Conservation (phyloP, 495 filamentous ascomycete species). For the Astrocystis sublimbata region DNA sequence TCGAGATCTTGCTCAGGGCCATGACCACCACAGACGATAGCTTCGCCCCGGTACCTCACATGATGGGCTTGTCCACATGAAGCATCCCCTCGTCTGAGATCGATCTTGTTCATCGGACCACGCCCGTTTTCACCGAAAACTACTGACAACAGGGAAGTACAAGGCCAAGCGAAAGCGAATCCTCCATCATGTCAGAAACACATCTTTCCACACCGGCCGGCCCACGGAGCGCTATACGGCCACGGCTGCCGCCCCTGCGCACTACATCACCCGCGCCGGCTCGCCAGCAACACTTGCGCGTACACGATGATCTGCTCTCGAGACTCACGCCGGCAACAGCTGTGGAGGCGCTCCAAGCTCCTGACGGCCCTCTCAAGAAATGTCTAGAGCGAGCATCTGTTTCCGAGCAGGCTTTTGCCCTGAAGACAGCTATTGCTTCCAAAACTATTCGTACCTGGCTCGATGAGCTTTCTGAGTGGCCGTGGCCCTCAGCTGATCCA, state of each 20-base stretch:
- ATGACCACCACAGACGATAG: constrained; percentile 10
- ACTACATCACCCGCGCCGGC: constrained; percentile 38
- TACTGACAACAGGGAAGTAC: neutral
- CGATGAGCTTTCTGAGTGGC: constrained; percentile 72
- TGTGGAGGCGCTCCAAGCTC: constrained; percentile 48
- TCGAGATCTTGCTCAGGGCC: constrained; percentile 12
- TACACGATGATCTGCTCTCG: constrained; percentile 46
- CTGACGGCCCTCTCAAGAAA: constrained; percentile 56
- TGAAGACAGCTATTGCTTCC: constrained; percentile 71
- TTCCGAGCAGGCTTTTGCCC: constrained; percentile 68
- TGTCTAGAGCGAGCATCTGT: constrained; percentile 68
- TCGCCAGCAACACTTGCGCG: constrained; percentile 35
- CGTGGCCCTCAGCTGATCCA: constrained; percentile 62
- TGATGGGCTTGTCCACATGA: constrained; percentile 12
- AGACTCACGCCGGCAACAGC: constrained; percentile 44
- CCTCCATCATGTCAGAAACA: constrained; percentile 27
- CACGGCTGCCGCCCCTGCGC: constrained; percentile 25
- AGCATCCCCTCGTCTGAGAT: constrained; percentile 1
- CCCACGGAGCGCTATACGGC: constrained; percentile 26
- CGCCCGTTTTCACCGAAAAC: neutral
- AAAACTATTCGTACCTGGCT: constrained; percentile 76
- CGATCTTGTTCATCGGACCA: constrained; percentile 7
- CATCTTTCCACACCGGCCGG: constrained; percentile 27
- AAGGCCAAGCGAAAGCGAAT: neutral
- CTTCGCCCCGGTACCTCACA: neutral